Percentiles rank a stretch among this genome's conserved stretches.
These are phyloP conservation scores for Pigoraptor vietnamica DNA, from an alignment of 78 protist genomes.

Conservation along the genomic window DNA sequence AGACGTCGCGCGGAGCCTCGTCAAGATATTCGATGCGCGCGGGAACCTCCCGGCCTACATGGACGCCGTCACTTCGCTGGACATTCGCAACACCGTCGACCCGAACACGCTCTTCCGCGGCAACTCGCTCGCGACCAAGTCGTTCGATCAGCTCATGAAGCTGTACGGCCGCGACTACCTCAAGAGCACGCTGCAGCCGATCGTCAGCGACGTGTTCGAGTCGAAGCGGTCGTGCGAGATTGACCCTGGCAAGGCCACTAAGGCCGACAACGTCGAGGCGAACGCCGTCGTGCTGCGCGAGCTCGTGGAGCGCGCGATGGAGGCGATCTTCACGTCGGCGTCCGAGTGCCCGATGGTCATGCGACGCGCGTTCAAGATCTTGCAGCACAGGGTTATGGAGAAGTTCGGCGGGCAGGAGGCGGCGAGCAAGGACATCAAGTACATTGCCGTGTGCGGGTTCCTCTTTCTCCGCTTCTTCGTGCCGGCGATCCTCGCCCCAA, in stretches of 20 bases:
- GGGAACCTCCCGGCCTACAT: neutral
- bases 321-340: neutral
- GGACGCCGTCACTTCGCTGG: neutral
- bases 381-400: neutral
- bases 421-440: neutral
- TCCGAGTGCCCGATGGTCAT: neutral
- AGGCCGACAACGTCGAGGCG: neutral
- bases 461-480: neutral
- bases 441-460: neutral
- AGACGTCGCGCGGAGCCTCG: neutral
- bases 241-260: neutral
- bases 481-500: neutral
- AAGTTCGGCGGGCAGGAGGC: neutral
- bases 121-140: conserved; percentile 19
- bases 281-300: neutral
- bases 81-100: neutral
- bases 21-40: neutral
- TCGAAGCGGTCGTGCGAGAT: neutral
- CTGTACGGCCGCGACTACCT: neutral
- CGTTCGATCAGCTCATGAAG: conserved; percentile 2
- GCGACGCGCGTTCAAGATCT: neutral
- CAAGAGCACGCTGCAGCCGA: neutral
- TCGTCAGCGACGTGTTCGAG: neutral
- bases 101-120: conserved; percentile 29
- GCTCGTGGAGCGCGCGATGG: neutral